phyloP scores from a whole-genome alignment of 495 filamentous ascomycete genomes.

The Symbiotaphrina buchneri region DNA sequence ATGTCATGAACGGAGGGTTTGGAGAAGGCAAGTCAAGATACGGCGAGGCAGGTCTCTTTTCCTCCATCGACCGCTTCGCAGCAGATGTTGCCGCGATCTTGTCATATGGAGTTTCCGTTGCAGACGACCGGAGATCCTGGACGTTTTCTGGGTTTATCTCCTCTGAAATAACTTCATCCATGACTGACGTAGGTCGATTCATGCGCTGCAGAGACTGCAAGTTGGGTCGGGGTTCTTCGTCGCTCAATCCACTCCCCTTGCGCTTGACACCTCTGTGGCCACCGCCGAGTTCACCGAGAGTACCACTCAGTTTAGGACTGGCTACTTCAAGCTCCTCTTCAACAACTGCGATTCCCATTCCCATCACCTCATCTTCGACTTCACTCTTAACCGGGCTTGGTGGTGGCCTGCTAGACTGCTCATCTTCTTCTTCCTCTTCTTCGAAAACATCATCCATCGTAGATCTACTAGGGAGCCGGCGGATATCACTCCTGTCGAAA shows the following conservation, averaged over 20 bases:
- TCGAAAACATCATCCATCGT: constrained; percentile 83
- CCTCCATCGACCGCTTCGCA: too few relatives aligned
- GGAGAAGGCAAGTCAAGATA: too few relatives aligned
- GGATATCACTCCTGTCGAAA: constrained; percentile 26
- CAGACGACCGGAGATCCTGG: too few relatives aligned
- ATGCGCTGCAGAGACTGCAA: constrained; percentile 9
- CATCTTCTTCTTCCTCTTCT: constrained; percentile 77
- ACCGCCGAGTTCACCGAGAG: neutral
- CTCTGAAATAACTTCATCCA: constrained; percentile 20
- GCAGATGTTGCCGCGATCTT: too few relatives aligned
- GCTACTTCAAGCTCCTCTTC: too few relatives aligned
- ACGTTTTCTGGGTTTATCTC: too few relatives aligned
- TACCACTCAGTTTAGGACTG: constrained; percentile 1
- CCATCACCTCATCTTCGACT: constrained; percentile 8
- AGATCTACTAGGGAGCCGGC: constrained; percentile 29
- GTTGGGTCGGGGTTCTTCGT: constrained; percentile 10
- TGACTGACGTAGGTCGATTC: constrained; percentile 18
- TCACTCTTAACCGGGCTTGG: constrained; percentile 6
- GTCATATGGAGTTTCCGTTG: too few relatives aligned
- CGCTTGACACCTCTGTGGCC: constrained; percentile 11
- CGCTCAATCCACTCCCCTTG: constrained; percentile 16
- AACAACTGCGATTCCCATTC: constrained; percentile 21
- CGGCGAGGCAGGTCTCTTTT: too few relatives aligned
- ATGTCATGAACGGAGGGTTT: too few relatives aligned
- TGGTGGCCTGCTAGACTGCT: constrained; percentile 13